Base-by-base conservation (phyloP, 129 eudicot species). In the Artemisia argyi region DNA sequence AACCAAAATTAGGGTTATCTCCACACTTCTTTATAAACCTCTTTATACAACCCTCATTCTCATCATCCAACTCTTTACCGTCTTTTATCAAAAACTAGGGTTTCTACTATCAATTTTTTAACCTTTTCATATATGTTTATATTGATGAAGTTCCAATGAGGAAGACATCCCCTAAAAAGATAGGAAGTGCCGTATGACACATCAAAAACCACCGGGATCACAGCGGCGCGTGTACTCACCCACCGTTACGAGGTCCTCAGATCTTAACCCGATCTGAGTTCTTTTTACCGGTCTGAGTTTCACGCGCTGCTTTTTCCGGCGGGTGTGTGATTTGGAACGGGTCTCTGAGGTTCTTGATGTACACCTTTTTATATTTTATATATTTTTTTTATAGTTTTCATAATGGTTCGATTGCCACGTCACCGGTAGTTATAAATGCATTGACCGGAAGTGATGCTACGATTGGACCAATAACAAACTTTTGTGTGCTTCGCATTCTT, bases 171-270 rank as follows among this genome's bases (percentile, higher is more conserved):
- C 88, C 81, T 51, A 3, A 15, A 78, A 73, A 78, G 73, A 86
- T 84, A 84, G 86, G 89, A 89, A 89, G 89, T 89, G 96, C 87
- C 89, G 89, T 88, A 88, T 88, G 91, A 88, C 96, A 81, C 96
- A 71, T 53, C 13, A 82, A 81, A 74, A 65, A 74, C 71, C 85
- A 81, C 71, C 76, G 66, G 66, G 66, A 22, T 62, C 11, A 11
- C 51, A 7, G 75, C 78, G 69, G 62, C 46, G 61, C n/a, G 51
- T 57, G 42, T 39, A 50, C 85, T 81, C 84, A 75, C 80, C 95
- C 90, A 54, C 87, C 87, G 10, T 67, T 15, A 15, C 15, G 22
- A 20, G 1, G 60, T 15, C 67, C 42, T 49, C n/a, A 26, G 71
- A 42, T 61, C 64, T 13, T 47, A 11, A 65, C 60, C 18, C 59